Base-by-base conservation (phyloP, 371 early-diverging fungal genomes). In the Mortierella sp. region DNA sequence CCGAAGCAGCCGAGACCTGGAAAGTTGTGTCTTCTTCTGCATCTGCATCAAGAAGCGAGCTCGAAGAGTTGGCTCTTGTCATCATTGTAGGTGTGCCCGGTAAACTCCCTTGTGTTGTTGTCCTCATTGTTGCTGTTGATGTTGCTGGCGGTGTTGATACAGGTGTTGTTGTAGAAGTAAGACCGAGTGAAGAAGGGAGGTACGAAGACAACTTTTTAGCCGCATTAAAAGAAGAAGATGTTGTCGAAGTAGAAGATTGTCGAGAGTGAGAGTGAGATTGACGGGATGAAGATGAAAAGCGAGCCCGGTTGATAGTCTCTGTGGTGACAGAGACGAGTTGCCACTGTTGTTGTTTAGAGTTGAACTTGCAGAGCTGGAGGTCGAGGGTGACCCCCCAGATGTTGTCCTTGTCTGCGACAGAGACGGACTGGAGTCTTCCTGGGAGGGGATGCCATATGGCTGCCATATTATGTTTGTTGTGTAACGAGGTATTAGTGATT, bases 371-470 rank as follows among this genome's bases (percentile, higher is more conserved):
- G 24, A 86, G 80, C 42, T 86, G 86, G 14, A 72, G 74, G 52
- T 86, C 86, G 26, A 86, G 77, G 14, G 86, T 86, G 34, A 86
- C 82, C 7, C 86, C 86, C 86, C 86, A 86, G 63, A 86, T 86
- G 48, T 75, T 63, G 54, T 42, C 10, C n/a, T 70, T 80, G 74
- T 76, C 71, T 1, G 86, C 80, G 14, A 86, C 86, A 13, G 86
- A 79, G 70, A 82, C 82, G 19, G 86, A 81, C 38, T 82, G 86
- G 28, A 86, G 80, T 42, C 82, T 70, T 11, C 86, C 86, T 5
- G 86, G 82, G 63, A 86, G 21, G n/a, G 79, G 71, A 58, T 78
- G 80, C 86, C 86, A 86, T 14, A 68, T 63, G 1, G 71, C 45
- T 34, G 84, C 14, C 68, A 73, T 73, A 21, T 54, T 54, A 24